Evolutionary conservation across 1,139 yeast species (phyloP).

Genomic region (Geotrichum fermentans): DNA sequence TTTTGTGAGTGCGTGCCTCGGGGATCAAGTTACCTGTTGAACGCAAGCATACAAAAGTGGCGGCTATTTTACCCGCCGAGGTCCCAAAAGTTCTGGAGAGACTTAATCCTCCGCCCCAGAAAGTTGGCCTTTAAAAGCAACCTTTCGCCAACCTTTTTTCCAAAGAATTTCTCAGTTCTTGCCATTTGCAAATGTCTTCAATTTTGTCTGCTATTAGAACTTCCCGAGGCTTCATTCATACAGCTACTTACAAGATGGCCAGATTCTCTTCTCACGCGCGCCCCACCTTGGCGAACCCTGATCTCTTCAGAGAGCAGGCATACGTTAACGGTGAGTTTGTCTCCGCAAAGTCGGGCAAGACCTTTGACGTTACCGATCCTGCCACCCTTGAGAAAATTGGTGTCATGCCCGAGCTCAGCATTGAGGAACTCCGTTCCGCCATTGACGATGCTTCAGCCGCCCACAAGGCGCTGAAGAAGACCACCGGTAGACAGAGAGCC

Average conservation of each 20-base stretch:
- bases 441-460: constrained; percentile 59
- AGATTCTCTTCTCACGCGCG: constrained; percentile 15
- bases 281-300: constrained; percentile 47
- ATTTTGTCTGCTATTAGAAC: not conserved
- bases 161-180: not conserved
- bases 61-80: not conserved
- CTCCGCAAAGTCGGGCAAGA: constrained; percentile 45
- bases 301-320: constrained; percentile 54
- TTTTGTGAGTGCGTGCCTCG: no score
- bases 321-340: constrained; percentile 72
- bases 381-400: constrained; percentile 60
- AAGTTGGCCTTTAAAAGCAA: constrained; percentile 1
- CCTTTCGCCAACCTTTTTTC: not conserved
- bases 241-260: not conserved
- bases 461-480: constrained; percentile 53
- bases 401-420: constrained; percentile 52
- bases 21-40: no score
- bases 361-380: constrained; percentile 70
- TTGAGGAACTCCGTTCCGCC: constrained; percentile 44
- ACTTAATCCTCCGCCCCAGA: no score
- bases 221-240: not conserved
- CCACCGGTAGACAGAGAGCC: constrained; percentile 62
- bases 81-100: not conserved
- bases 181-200: constrained; percentile 2
- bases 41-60: not conserved